These are phyloP conservation scores for Sporothrix protearum DNA, from an alignment of 2,329 filamentous ascomycete species.

Conservation along the genomic window DNA sequence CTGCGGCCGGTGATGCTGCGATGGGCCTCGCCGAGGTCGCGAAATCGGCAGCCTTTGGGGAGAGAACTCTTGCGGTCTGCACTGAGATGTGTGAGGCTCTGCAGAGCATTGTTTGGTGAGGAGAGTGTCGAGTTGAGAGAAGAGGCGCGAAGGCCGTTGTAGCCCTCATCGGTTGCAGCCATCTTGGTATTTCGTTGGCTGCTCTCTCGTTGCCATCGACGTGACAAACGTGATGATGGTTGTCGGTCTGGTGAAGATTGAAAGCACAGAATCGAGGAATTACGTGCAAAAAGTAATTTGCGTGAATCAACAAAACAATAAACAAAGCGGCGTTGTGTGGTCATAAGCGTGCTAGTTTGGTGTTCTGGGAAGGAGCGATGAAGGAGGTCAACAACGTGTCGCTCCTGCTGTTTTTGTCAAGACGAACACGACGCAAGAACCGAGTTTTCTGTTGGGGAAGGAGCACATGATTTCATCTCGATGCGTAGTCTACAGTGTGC, in stretches of 20 bases:
- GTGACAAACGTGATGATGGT: neutral
- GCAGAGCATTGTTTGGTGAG: neutral
- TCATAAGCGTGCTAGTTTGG: neutral
- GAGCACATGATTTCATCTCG: neutral
- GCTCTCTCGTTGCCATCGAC: neutral
- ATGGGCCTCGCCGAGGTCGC: slow-evolving; percentile 40
- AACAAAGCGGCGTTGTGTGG: neutral
- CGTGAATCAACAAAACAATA: neutral
- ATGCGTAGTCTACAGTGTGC: too few relatives aligned
- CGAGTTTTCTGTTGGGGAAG: neutral
- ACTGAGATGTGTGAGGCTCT: slow-evolving; percentile 7
- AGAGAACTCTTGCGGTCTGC: slow-evolving; percentile 27
- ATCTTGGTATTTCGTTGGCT: neutral
- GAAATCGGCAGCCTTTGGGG: slow-evolving; percentile 38
- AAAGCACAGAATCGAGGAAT: neutral
- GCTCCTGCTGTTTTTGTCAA: neutral
- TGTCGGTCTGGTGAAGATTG: neutral
- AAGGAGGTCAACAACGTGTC: neutral
- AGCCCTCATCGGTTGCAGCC: neutral
- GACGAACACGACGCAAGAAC: neutral
- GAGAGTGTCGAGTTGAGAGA: neutral
- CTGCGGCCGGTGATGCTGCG: slow-evolving; percentile 38
- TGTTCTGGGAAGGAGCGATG: slow-evolving; percentile 4
- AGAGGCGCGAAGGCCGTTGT: neutral
- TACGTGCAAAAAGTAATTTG: neutral